Base-by-base conservation (phyloP, 2,329 filamentous ascomycete species). In the Cladophialophora bantiana region DNA sequence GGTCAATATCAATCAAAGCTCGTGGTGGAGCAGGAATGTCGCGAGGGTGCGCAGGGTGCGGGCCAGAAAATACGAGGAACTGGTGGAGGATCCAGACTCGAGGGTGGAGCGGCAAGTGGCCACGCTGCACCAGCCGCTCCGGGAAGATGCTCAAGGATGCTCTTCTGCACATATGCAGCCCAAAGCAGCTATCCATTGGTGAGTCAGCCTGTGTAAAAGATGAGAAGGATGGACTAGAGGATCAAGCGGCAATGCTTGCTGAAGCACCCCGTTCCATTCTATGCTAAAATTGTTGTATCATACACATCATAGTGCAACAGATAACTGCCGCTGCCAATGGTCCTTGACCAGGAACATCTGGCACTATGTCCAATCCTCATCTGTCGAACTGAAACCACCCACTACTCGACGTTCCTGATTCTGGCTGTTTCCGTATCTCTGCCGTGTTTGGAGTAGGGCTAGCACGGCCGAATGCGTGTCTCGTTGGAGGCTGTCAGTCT, bases 141-240 rank as follows among this genome's bases (percentile, higher is more conserved):
- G 34, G 52, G 34, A 55, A 35, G 18, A 40, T 20, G 5, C 32
- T 57, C 36, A 20, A 55, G 15, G 18, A 40, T 20, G 5, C 32
- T 57, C 36, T 20, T 4, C 18, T 15, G 55, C 35, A 26, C 55
- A 36, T 36, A 52, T 53, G 59, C 34, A 61, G 42, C 59, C 36
- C 40, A 61, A 65, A 48, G 31, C 59, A 59, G 61, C 61, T 50
- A 58, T 68, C 52, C 55, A 65, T 52, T 36, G 65, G 57, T 68
- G 65, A 68, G 38, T 68, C 61, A 68, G 61, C 61, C 20, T 38
- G 40, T 34, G 32, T 62, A 59, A 40, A 40, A 18, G 60, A 58
- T 61, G 59, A 61, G 57, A 58, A 58, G 36, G 20, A 7, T 7
- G 4, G 34, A 12, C 20, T 31, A 36, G 57, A 59, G 35, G 57